Base-by-base conservation (phyloP, 805 yeast species). In the Ogataea haglerorum region DNA sequence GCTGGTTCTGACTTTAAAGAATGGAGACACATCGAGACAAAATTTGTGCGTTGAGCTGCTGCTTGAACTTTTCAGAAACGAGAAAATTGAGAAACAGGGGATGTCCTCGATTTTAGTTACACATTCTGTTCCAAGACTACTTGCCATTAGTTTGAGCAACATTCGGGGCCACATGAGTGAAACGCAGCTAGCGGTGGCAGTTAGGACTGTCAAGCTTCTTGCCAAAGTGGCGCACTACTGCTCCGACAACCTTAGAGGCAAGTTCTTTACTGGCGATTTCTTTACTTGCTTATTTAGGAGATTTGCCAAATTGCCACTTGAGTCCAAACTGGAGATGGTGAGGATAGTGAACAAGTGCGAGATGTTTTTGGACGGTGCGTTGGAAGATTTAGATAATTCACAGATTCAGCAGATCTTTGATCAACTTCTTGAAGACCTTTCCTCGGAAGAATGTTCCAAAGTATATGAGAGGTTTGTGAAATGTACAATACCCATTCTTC, bases 351-450 rank as follows among this genome's bases (percentile, higher is more conserved):
- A 32, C 27, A 42, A 34, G 31, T 44, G 46, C 16, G 43, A 37
- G 10, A 30, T 31, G 13, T 15, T 36, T 29, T 14, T 32, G 19
- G 43, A 44, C 22, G 36, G 24, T 5, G 40, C 42, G 3, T 21
- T 47, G 16, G 34, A 30, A 3, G 19, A 34, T 18, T 23, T 47
- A 21, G 51, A 47, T 14, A 36, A 12, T n/a, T 39, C 48, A 1
- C 39, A 47, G 29, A 36, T 40, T n/a, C 48, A 47, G 23, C 48
- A 44, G 22, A 30, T 51, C 19, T 44, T 48, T 28, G 52, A 48
- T 15, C 51, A 48, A 22, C n/a, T 51, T 12, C 38, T 48, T 33
- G 51, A 44, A 31, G 48, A 39, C 26, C 33, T 51, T 13, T 37
- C 51, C 6, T 31, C 42, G 2, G 42, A 35, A 17, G 50, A 41